Conservation (phyloP, 2,329 filamentous ascomycete species). For the Cordyceps cicadae region DNA sequence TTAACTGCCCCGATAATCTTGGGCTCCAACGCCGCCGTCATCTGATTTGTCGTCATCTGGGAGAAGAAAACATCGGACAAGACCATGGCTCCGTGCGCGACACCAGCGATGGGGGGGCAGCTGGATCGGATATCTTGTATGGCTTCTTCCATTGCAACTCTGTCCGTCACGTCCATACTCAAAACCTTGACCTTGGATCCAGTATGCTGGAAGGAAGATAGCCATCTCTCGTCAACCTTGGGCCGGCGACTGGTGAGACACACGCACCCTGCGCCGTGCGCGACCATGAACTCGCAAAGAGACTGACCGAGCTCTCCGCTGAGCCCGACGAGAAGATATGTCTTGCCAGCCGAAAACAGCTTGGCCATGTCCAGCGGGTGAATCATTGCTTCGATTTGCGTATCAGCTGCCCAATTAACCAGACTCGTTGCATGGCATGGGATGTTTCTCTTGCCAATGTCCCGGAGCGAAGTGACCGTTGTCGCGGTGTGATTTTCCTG, state of each 20-base stretch:
- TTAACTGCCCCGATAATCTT: conserved; percentile 27
- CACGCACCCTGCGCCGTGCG: conserved; percentile 28
- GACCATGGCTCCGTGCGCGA: conserved; percentile 37
- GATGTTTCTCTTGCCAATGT: neutral
- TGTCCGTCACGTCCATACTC: no score
- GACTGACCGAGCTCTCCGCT: conserved; percentile 29
- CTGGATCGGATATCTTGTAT: no score
- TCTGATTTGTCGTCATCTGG: neutral
- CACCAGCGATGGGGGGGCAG: conserved; percentile 29
- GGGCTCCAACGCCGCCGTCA: conserved; percentile 19
- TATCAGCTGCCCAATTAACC: neutral
- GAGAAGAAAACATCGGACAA: neutral
- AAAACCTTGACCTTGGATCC: neutral
- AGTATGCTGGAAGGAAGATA: neutral
- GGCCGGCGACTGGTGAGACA: conserved; percentile 27
- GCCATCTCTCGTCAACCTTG: neutral
- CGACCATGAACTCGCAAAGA: conserved; percentile 31
- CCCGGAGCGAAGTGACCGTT: no score
- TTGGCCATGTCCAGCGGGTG: neutral
- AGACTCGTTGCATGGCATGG: neutral
- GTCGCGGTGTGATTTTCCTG: no score
- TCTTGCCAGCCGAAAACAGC: conserved; percentile 20
- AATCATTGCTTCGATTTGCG: neutral
- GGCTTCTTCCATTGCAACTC: no score
- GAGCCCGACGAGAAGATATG: conserved; percentile 27